phyloP scores from a whole-genome alignment of 331 rosid species.

The Malus hybrid region DNA sequence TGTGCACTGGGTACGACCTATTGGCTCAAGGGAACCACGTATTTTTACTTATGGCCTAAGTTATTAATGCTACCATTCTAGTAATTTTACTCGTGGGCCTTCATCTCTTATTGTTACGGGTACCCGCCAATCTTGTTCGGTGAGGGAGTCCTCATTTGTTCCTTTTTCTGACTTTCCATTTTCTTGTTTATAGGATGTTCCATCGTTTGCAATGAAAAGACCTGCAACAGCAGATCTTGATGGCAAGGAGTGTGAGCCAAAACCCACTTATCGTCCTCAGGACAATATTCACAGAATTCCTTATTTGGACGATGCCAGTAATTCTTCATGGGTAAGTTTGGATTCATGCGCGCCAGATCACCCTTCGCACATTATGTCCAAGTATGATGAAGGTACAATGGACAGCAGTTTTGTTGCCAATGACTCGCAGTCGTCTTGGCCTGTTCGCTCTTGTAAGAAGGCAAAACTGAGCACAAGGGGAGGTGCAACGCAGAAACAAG shows the following conservation, averaged over 20 bases:
- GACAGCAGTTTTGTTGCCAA: constrained; percentile 18
- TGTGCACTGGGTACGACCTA: too few relatives aligned
- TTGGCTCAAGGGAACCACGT: not conserved
- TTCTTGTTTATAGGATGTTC: constrained; percentile 41
- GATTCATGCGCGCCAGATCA: constrained; percentile 41
- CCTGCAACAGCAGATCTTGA: constrained; percentile 5
- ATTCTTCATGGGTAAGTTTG: constrained; percentile 61
- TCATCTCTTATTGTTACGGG: not conserved
- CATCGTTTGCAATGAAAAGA: constrained; percentile 24
- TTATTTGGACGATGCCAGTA: constrained; percentile 35
- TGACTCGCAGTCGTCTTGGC: constrained; percentile 23
- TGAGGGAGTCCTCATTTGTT: not conserved
- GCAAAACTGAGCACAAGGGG: constrained; percentile 22
- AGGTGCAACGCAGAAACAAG: constrained; percentile 17
- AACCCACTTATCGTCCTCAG: constrained; percentile 25
- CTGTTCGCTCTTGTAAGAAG: constrained; percentile 28
- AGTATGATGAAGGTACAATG: constrained; percentile 8
- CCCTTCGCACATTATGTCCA: constrained; percentile 12
- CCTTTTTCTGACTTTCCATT: constrained; percentile 1
- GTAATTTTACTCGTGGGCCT: not conserved
- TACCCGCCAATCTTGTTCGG: not conserved
- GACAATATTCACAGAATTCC: constrained; percentile 22
- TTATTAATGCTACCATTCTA: not conserved
- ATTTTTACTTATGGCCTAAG: not conserved
- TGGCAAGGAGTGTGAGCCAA: constrained; percentile 24